Conservation (phyloP, 1,284 basidiomycete genomes). For the Ganoderma lucidum region DNA sequence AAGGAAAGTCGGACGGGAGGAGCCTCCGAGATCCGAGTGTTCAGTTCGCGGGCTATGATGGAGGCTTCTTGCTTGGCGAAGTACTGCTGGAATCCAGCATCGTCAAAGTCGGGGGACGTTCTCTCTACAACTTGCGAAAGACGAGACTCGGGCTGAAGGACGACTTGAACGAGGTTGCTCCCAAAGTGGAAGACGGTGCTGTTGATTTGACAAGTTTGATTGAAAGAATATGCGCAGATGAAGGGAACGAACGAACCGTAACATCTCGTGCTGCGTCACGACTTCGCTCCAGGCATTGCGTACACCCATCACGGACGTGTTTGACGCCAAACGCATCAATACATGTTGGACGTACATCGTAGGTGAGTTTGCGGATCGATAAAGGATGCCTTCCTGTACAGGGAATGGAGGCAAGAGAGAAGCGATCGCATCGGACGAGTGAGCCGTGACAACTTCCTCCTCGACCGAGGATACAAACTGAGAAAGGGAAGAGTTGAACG, state of each 20-base stretch:
- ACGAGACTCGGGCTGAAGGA: slow-evolving; percentile 38
- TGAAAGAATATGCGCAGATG: neutral
- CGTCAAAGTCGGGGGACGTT: slow-evolving; percentile 24
- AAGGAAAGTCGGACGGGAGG: slow-evolving; percentile 48
- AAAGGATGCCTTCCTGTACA: slow-evolving; percentile 58
- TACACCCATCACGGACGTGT: slow-evolving; percentile 37
- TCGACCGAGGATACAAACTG: slow-evolving; percentile 42
- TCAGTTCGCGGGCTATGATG: slow-evolving; percentile 46
- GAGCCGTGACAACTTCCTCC: slow-evolving; percentile 39
- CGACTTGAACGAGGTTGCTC: slow-evolving; percentile 49
- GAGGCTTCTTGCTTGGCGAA: slow-evolving; percentile 45
- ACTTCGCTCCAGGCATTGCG: slow-evolving; percentile 47
- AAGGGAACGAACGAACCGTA: slow-evolving; percentile 44
- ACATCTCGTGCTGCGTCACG: slow-evolving; percentile 46
- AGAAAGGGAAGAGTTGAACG: slow-evolving; percentile 29
- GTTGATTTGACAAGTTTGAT: neutral
- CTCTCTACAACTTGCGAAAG: slow-evolving; percentile 18
- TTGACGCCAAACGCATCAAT: slow-evolving; percentile 42
- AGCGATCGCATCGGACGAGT: slow-evolving; percentile 40
- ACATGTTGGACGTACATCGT: slow-evolving; percentile 58
- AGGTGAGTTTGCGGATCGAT: slow-evolving; percentile 48
- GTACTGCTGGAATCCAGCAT: slow-evolving; percentile 39
- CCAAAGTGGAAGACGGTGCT: slow-evolving; percentile 57
- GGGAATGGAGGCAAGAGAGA: slow-evolving; percentile 54
- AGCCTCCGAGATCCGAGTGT: slow-evolving; percentile 41